Evolutionary conservation across 345 rosid genomes (phyloP).

Genomic region (Dimocarpus longan): DNA sequence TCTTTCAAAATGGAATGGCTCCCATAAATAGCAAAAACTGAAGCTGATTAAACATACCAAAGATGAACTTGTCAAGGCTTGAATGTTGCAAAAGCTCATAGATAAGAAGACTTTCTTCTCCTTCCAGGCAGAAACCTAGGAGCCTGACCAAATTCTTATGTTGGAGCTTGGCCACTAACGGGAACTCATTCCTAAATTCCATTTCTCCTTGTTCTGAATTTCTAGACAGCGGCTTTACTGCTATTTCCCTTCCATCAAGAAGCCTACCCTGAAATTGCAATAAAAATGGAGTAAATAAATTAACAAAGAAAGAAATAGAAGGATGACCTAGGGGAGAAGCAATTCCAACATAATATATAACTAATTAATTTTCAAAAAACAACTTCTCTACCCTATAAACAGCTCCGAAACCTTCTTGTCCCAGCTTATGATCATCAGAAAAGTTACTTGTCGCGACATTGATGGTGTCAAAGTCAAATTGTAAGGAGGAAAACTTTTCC

Average conservation of each 20-base stretch:
- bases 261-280: conserved; percentile 2
- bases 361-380: too few relatives aligned
- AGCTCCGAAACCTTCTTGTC: background rate
- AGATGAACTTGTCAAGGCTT: background rate
- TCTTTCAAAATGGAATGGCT: too few relatives aligned
- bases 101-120: background rate
- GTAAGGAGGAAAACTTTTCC: background rate
- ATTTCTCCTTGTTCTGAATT: background rate
- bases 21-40: background rate
- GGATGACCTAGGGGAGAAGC: too few relatives aligned
- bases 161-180: too few relatives aligned
- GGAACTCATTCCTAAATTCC: background rate
- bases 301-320: conserved; percentile 12
- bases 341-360: too few relatives aligned
- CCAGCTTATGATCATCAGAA: background rate
- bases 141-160: background rate
- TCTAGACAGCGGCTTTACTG: conserved; percentile 22
- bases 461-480: background rate
- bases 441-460: conserved; percentile 12
- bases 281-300: background rate
- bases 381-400: background rate
- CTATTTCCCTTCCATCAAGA: conserved; percentile 20
- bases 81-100: background rate
- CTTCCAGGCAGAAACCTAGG: background rate
- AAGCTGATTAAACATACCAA: background rate